Conservation (phyloP, 768 basidiomycete species). For the Macrocybe gigantea region DNA sequence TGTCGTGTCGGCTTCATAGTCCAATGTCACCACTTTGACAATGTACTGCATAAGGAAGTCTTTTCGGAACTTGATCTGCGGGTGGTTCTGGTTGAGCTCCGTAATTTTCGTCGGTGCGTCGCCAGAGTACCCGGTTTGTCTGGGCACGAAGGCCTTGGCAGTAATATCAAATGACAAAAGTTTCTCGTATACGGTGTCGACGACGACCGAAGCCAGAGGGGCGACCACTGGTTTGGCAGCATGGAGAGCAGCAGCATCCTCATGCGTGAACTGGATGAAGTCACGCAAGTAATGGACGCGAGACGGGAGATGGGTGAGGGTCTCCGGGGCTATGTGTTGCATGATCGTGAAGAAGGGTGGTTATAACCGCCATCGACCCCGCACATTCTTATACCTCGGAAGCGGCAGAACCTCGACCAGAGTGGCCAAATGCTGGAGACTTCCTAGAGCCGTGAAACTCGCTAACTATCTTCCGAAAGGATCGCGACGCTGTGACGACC, state of each 20-base stretch:
- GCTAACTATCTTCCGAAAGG: too few relatives aligned
- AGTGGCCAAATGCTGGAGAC: too few relatives aligned
- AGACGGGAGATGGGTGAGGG: constrained; percentile 24
- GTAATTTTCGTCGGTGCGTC: constrained; percentile 28
- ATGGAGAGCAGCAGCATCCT: constrained; percentile 35
- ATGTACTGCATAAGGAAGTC: constrained; percentile 28
- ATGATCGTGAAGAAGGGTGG: constrained; percentile 10
- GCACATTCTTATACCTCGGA: too few relatives aligned
- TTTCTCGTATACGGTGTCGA: constrained; percentile 41
- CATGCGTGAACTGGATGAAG: constrained; percentile 36
- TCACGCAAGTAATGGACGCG: constrained; percentile 38
- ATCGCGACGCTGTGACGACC: too few relatives aligned
- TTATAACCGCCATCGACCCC: too few relatives aligned
- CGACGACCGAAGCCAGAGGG: constrained; percentile 34
- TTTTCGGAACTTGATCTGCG: constrained; percentile 43
- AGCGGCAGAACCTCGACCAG: too few relatives aligned
- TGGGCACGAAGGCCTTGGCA: constrained; percentile 27
- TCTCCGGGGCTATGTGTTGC: constrained; percentile 18
- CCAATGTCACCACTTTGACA: constrained; percentile 34
- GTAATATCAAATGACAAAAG: constrained; percentile 41
- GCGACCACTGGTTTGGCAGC: constrained; percentile 34
- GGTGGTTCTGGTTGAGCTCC: constrained; percentile 34
- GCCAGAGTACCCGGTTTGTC: constrained; percentile 35
- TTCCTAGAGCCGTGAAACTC: too few relatives aligned
- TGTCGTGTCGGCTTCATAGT: constrained; percentile 33